Conservation (phyloP, 805 yeast species). For the Myxozyma vanderwaltii region DNA sequence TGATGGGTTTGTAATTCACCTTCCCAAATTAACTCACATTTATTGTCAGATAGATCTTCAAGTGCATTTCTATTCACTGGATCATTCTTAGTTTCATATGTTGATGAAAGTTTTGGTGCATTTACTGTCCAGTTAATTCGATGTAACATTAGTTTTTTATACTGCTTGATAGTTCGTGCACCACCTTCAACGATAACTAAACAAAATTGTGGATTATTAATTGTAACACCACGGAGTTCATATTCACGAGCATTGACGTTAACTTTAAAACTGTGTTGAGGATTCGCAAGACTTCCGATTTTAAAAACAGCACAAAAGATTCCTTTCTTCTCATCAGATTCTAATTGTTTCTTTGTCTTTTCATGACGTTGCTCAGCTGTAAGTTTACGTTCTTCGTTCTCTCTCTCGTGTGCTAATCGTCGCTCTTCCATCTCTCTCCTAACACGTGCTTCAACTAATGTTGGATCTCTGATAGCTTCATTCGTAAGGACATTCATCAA, state of each 20-base stretch:
- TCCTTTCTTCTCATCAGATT: slow-evolving; percentile 56
- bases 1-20: slow-evolving; percentile 35
- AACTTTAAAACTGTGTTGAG: slow-evolving; percentile 70
- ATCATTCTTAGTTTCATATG: not conserved
- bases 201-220: slow-evolving; percentile 46
- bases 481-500: slow-evolving; percentile 83
- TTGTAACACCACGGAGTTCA: slow-evolving; percentile 59
- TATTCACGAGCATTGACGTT: slow-evolving; percentile 80
- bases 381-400: slow-evolving; percentile 64
- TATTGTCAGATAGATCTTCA: slow-evolving; percentile 14
- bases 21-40: slow-evolving; percentile 37
- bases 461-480: slow-evolving; percentile 86
- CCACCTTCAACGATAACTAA: slow-evolving; percentile 78
- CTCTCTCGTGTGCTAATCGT: slow-evolving; percentile 55
- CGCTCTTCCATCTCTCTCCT: slow-evolving; percentile 68
- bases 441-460: slow-evolving; percentile 76
- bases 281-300: slow-evolving; percentile 57
- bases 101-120: slow-evolving; percentile 9
- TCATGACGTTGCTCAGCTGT: slow-evolving; percentile 58
- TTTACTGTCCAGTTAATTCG: slow-evolving; percentile 71
- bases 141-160: slow-evolving; percentile 58
- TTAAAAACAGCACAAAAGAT: slow-evolving; percentile 58
- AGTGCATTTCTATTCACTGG: not conserved
- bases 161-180: slow-evolving; percentile 59
- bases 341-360: slow-evolving; percentile 52